phyloP scores from a whole-genome alignment of 2,329 filamentous ascomycete genomes.

The Plenodomus lindquistii region DNA sequence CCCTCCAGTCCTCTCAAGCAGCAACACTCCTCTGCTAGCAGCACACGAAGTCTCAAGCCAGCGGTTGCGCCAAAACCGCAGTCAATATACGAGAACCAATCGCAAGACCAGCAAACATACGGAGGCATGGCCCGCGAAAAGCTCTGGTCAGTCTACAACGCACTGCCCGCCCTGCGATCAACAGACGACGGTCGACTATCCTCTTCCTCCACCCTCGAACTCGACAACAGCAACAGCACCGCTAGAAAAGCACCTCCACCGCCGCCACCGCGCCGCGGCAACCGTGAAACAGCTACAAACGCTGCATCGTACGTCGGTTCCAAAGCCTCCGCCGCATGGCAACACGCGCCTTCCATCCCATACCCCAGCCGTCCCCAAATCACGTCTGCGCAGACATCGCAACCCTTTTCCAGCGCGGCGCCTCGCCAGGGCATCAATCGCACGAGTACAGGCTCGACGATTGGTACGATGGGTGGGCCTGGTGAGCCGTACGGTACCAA shows the following conservation, averaged over 20 bases:
- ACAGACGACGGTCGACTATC: slow-evolving; percentile 17
- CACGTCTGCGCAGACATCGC: slow-evolving; percentile 18
- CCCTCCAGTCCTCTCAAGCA: slow-evolving; percentile 35
- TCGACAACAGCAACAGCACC: slow-evolving; percentile 10
- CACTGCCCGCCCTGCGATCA: slow-evolving; percentile 41
- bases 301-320: slow-evolving; percentile 45
- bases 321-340: slow-evolving; percentile 42
- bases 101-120: slow-evolving; percentile 37
- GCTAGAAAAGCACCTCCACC: slow-evolving; percentile 30
- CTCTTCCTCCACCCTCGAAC: slow-evolving; percentile 13
- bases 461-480: slow-evolving; percentile 23
- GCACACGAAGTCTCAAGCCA: slow-evolving; percentile 39
- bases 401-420: slow-evolving; percentile 33
- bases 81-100: slow-evolving; percentile 20
- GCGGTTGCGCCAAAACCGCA: slow-evolving; percentile 28
- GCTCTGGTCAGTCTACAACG: slow-evolving; percentile 46
- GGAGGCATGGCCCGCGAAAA: slow-evolving; percentile 45
- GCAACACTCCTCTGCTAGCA: slow-evolving; percentile 16
- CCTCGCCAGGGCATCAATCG: slow-evolving; percentile 27
- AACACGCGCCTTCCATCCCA: slow-evolving; percentile 36
- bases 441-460: slow-evolving; percentile 29
- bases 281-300: slow-evolving; percentile 43
- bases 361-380: slow-evolving; percentile 30
- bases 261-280: slow-evolving; percentile 41
- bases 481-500: slow-evolving; percentile 58